phyloP scores from a whole-genome alignment of 495 filamentous ascomycete genomes.

The Aspergillus asperescens region DNA sequence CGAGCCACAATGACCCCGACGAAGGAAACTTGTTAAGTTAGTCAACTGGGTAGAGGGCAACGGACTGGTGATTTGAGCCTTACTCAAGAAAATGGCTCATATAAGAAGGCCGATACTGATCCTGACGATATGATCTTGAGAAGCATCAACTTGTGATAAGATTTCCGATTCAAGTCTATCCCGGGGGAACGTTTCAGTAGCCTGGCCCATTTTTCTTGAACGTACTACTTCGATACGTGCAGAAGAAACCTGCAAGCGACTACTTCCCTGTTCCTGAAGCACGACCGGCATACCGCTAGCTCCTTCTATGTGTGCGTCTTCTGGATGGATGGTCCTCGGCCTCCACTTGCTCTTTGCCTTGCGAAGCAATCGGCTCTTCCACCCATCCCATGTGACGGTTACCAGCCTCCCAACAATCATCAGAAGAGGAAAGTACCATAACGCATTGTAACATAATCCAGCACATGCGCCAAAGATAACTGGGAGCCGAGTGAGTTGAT shows the following conservation, averaged over 20 bases:
- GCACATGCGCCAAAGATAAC: slow-evolving; percentile 67
- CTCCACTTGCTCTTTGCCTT: slow-evolving; percentile 22
- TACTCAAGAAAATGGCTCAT: slow-evolving; percentile 51
- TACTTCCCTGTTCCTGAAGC: not conserved
- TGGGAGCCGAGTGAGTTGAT: slow-evolving; percentile 60
- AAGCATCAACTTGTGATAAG: too few relatives aligned
- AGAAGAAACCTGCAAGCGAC: not conserved
- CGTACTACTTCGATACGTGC: not conserved
- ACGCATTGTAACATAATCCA: slow-evolving; percentile 67
- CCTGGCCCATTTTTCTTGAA: not conserved
- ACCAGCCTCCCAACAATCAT: slow-evolving; percentile 55
- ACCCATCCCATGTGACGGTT: slow-evolving; percentile 57
- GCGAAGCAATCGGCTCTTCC: slow-evolving; percentile 40
- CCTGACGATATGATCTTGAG: slow-evolving; percentile 20
- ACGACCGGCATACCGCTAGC: not conserved
- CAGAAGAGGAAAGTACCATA: slow-evolving; percentile 80
- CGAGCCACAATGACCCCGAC: slow-evolving; percentile 53
- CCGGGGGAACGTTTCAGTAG: not conserved
- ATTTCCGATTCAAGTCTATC: too few relatives aligned
- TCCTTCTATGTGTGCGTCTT: not conserved
- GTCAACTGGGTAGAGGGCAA: not conserved
- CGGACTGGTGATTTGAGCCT: not conserved
- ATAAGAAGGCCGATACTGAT: slow-evolving; percentile 41
- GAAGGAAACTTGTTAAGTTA: slow-evolving; percentile 39
- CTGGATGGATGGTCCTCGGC: slow-evolving; percentile 14